A percentile compares a stretch with the other conserved stretches of the same genome.
Evolutionary conservation across 2,329 filamentous ascomycete species (phyloP).

Genomic region (Sporothrix dimorphospora): DNA sequence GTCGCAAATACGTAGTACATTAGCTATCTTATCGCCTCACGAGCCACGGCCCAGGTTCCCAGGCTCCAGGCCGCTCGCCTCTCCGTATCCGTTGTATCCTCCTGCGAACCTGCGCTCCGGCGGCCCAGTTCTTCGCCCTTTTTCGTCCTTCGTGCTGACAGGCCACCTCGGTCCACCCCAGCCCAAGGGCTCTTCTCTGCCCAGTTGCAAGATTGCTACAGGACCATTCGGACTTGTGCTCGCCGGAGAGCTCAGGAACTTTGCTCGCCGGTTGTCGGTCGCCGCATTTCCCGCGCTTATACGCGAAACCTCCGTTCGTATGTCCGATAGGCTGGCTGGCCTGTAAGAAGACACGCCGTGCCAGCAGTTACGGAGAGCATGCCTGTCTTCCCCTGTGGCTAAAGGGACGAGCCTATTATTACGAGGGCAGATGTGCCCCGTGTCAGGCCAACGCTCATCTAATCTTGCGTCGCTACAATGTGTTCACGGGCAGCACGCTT

Average conservation of each 20-base stretch:
- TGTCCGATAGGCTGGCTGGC: constrained; percentile 30
- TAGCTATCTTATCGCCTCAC: neutral
- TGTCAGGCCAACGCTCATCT: too few species aligned
- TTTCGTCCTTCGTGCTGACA: neutral
- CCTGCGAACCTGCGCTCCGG: neutral
- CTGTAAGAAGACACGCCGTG: too few species aligned
- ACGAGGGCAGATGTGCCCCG: too few species aligned
- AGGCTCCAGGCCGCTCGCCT: neutral
- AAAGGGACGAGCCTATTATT: too few species aligned
- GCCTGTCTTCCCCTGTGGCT: too few species aligned
- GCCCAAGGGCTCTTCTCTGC: neutral
- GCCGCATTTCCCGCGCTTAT: constrained; percentile 25
- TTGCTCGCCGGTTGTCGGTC: constrained; percentile 2
- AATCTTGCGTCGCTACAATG: neutral
- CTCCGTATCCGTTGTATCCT: neutral
- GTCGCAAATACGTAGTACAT: too few species aligned
- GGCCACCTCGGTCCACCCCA: neutral
- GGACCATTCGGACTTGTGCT: neutral
- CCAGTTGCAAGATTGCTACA: neutral
- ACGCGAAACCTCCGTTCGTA: constrained; percentile 34
- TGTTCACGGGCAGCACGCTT: neutral
- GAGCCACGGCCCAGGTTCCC: too few species aligned
- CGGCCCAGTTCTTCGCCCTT: neutral
- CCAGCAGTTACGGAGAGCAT: too few species aligned
- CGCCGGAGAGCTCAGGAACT: neutral